A percentile compares a stretch with the other conserved stretches of the same genome.
phyloP scores from a whole-genome alignment of 148 eudicot genomes.

The Camellia lanceoleosa region DNA sequence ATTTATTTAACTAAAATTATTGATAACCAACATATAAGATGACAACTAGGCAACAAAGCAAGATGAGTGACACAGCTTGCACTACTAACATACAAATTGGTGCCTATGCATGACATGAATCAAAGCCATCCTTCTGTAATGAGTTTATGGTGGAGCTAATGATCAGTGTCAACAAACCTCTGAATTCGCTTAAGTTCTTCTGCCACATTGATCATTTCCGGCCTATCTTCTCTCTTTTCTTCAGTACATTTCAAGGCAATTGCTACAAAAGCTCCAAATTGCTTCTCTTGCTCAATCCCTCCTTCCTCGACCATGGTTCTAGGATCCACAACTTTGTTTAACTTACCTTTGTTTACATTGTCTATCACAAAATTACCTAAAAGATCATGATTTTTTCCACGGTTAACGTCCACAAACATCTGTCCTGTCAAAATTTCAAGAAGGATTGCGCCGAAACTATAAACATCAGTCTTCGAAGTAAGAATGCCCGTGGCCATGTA shows the following conservation, averaged over 20 bases:
- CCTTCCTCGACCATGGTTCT: background rate
- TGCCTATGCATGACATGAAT: background rate
- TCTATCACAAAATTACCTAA: background rate
- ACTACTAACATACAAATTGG: background rate
- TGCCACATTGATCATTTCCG: constrained; percentile 10
- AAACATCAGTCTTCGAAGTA: constrained; percentile 25
- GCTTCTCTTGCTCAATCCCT: constrained; percentile 2
- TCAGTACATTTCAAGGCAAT: constrained; percentile 12
- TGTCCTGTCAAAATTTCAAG: constrained; percentile 11
- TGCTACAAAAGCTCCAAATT: constrained; percentile 12
- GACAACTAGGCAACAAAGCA: too few relatives aligned
- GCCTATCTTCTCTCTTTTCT: constrained; percentile 7
- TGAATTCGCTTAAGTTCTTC: constrained; percentile 17
- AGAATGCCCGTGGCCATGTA: background rate
- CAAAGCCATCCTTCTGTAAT: background rate
- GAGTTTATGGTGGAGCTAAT: background rate
- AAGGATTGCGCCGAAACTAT: constrained; percentile 15
- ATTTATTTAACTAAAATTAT: too few relatives aligned
- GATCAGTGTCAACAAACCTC: background rate
- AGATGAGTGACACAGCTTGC: too few relatives aligned
- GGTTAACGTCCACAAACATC: background rate
- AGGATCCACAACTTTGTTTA: background rate
- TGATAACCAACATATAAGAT: too few relatives aligned
- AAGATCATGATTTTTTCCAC: background rate
- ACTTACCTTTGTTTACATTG: background rate